These are phyloP conservation scores for Geotrichum klebahnii DNA, from an alignment of 1,139 yeast genomes.

Conservation along the genomic window DNA sequence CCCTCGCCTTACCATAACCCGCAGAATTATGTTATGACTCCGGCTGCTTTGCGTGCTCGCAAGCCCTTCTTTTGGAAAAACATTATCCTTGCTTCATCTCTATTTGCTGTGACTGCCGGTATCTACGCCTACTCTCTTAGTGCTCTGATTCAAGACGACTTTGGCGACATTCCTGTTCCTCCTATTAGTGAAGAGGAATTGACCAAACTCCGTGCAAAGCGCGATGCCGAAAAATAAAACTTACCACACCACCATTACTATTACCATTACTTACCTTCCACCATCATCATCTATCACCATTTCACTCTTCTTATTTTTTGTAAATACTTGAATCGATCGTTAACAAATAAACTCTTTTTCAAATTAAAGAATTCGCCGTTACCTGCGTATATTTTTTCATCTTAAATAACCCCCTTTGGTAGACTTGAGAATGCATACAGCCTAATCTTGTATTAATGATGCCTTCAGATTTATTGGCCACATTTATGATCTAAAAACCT, in stretches of 20 bases:
- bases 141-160: constrained; percentile 74
- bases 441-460: no score
- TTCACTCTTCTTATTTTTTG: not conserved
- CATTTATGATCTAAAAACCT: no score
- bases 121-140: constrained; percentile 58
- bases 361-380: no score
- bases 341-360: no score
- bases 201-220: constrained; percentile 46
- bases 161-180: constrained; percentile 87
- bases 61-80: constrained; percentile 79
- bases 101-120: constrained; percentile 52
- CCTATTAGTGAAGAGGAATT: constrained; percentile 80
- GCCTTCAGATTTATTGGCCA: no score
- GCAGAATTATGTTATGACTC: constrained; percentile 82
- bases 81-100: constrained; percentile 54
- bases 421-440: no score
- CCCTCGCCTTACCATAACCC: constrained; percentile 63
- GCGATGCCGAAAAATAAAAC: constrained; percentile 17
- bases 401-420: no score
- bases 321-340: no score
- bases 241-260: not conserved
- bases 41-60: constrained; percentile 87
- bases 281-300: no score
- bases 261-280: no score
- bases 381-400: no score